These are phyloP conservation scores for Cutaneotrichosporon mucoides DNA, from an alignment of 1,284 basidiomycete genomes.

Conservation along the genomic window DNA sequence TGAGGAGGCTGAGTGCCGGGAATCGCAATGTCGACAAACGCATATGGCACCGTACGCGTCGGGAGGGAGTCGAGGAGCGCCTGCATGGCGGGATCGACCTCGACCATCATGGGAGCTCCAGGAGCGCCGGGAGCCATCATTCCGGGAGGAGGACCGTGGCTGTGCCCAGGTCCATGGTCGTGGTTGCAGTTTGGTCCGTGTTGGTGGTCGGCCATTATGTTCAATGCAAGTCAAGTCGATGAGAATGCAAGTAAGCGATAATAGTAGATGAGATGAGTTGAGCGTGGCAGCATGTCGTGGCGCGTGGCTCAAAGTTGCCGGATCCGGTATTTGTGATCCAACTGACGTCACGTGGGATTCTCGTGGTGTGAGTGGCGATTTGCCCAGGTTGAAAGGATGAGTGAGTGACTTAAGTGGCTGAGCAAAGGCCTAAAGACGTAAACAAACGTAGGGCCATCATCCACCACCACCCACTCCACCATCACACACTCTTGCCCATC, in stretches of 20 bases:
- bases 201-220: constrained; percentile 6
- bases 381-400: too few relatives aligned
- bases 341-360: neutral
- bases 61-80: constrained; percentile 43
- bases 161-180: constrained; percentile 17
- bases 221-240: neutral
- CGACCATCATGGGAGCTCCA: constrained; percentile 21
- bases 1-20: constrained; percentile 33
- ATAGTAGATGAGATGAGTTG: neutral
- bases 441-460: constrained; percentile 3
- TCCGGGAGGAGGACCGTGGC: constrained; percentile 15
- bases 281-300: neutral
- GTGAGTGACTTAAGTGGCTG: too few relatives aligned
- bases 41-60: constrained; percentile 31
- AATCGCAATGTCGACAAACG: constrained; percentile 24
- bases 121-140: neutral
- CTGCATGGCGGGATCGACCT: constrained; percentile 38
- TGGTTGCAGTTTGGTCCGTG: constrained; percentile 15
- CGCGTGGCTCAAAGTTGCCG: neutral
- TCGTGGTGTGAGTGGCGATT: neutral
- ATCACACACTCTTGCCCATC: neutral
- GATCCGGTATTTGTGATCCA: too few relatives aligned
- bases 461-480: neutral
- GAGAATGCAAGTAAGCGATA: neutral
- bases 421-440: neutral